A percentile compares a stretch with the other conserved stretches of the same genome.
These are phyloP conservation scores for Alternaria sp. DNA, from an alignment of 2,329 filamentous ascomycete genomes.

Conservation along the genomic window DNA sequence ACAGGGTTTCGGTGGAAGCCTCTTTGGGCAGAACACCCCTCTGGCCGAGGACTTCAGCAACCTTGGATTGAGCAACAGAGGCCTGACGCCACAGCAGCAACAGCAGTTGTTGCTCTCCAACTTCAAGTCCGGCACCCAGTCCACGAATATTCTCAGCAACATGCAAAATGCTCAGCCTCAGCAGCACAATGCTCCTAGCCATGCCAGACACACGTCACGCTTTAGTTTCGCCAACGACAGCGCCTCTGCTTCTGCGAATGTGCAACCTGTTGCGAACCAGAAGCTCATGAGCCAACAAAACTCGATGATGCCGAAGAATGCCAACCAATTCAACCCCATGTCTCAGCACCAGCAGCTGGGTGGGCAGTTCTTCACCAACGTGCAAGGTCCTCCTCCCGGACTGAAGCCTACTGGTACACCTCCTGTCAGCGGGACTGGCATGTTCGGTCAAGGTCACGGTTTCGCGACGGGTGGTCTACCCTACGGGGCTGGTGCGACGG, in stretches of 20 bases:
- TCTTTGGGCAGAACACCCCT: conserved; percentile 46
- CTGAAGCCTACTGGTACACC: conserved; percentile 95
- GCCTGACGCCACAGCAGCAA: conserved; percentile 81
- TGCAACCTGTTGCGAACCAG: conserved; percentile 80
- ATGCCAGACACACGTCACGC: conserved; percentile 83
- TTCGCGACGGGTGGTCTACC: conserved; percentile 75
- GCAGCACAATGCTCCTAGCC: conserved; percentile 67
- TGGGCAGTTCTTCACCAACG: conserved; percentile 80
- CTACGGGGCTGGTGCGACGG: conserved; percentile 67
- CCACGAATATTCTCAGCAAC: conserved; percentile 63
- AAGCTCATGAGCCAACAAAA: conserved; percentile 85
- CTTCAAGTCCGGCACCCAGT: conserved; percentile 60
- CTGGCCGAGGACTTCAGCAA: conserved; percentile 51
- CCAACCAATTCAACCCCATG: conserved; percentile 59
- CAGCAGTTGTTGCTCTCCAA: conserved; percentile 71
- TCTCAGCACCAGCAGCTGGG: conserved; percentile 62
- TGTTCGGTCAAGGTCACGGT: conserved; percentile 88
- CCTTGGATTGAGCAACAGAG: conserved; percentile 67
- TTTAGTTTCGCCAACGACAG: conserved; percentile 86
- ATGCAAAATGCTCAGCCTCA: conserved; percentile 57
- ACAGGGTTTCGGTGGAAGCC: conserved; percentile 59
- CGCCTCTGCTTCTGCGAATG: conserved; percentile 65
- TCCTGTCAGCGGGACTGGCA: conserved; percentile 77
- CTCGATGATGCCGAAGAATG: conserved; percentile 76
- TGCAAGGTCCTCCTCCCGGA: conserved; percentile 92